Evolutionary conservation across 768 basidiomycete genomes (phyloP).

Genomic region (Infundibulicybe gibba): DNA sequence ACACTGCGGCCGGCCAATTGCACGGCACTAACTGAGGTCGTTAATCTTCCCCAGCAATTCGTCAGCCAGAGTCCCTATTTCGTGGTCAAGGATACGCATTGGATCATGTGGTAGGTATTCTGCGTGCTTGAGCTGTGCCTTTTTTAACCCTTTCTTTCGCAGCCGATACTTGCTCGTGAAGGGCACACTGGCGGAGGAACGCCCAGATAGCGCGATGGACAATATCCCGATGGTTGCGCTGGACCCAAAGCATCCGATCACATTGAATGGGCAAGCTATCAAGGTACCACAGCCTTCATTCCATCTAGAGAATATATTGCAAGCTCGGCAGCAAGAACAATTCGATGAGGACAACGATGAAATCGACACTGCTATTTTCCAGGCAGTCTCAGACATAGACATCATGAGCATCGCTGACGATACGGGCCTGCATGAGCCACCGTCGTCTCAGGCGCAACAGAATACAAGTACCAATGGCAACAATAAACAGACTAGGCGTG

Average conservation of each 20-base stretch:
- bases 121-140: too few species aligned
- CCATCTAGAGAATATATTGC: slow-evolving; percentile 47
- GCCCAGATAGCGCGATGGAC: slow-evolving; percentile 6
- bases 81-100: slow-evolving; percentile 60
- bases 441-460: slow-evolving; percentile 6
- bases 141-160: neutral
- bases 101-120: slow-evolving; percentile 61
- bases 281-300: slow-evolving; percentile 56
- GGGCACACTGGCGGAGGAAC: slow-evolving; percentile 13
- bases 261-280: slow-evolving; percentile 31
- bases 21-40: slow-evolving; percentile 61
- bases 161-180: slow-evolving; percentile 65
- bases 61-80: slow-evolving; percentile 49
- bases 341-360: slow-evolving; percentile 43
- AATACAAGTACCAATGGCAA: slow-evolving; percentile 13
- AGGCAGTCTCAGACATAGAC: slow-evolving; percentile 14
- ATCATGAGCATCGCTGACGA: slow-evolving; percentile 24
- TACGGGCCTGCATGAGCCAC: slow-evolving; percentile 21
- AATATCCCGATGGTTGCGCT: slow-evolving; percentile 40
- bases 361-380: slow-evolving; percentile 46
- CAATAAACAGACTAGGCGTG: slow-evolving; percentile 18
- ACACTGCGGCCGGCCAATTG: slow-evolving; percentile 41
- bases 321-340: slow-evolving; percentile 32
- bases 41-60: slow-evolving; percentile 56
- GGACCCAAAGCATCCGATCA: slow-evolving; percentile 44